Evolutionary conservation across 2,329 filamentous ascomycete genomes (phyloP).

Genomic region (Fusarium brevicatenulatum): DNA sequence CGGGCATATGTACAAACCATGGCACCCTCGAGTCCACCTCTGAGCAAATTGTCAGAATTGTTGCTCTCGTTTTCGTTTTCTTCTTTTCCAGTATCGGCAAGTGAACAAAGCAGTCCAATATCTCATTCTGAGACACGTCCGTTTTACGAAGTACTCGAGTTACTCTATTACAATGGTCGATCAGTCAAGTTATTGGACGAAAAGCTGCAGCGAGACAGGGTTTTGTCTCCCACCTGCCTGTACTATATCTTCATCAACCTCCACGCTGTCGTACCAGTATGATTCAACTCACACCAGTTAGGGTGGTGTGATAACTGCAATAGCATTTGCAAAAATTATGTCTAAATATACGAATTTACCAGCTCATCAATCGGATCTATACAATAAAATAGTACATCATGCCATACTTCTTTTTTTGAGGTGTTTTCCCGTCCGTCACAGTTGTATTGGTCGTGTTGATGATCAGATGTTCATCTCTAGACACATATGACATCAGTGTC

Average conservation of each 20-base stretch:
- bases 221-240: not conserved
- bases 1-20: not conserved
- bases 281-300: not conserved
- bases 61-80: not conserved
- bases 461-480: not conserved
- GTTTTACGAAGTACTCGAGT: not conserved
- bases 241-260: not conserved
- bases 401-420: not conserved
- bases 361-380: not conserved
- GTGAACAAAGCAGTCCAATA: not conserved
- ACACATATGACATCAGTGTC: not conserved
- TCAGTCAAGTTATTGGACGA: not conserved
- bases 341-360: not conserved
- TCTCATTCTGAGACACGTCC: not conserved
- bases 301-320: not conserved
- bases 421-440: not conserved
- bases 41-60: not conserved
- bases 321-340: not conserved
- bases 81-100: not conserved
- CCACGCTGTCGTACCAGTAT: not conserved
- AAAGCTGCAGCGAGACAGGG: not conserved
- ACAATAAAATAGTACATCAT: not conserved
- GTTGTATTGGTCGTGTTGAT: not conserved
- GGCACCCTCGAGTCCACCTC: not conserved
- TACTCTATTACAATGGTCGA: not conserved